phyloP scores from a whole-genome alignment of 148 eudicot species.

The Nepenthes mirabilis region DNA sequence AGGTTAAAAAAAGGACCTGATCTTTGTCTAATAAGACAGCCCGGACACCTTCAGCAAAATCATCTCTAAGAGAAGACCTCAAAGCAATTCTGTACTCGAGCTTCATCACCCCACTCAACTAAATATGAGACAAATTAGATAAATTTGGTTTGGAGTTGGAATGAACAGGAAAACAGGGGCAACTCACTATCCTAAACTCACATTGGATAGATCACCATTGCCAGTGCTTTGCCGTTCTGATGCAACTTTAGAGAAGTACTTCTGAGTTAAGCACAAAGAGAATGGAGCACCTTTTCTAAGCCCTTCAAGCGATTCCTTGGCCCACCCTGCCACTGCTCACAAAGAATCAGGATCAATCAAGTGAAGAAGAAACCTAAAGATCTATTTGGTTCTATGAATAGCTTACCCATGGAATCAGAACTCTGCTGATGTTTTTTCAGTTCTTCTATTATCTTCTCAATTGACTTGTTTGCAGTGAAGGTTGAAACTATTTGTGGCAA shows the following conservation, averaged over 20 bases:
- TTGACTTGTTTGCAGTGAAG: constrained; percentile 49
- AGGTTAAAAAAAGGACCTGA: constrained; percentile 44
- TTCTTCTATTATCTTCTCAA: constrained; percentile 44
- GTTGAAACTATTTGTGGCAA: constrained; percentile 66
- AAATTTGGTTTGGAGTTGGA: too few relatives aligned
- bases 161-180: background rate
- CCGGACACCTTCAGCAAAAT: constrained; percentile 90
- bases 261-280: constrained; percentile 60
- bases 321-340: constrained; percentile 72
- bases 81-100: constrained; percentile 78
- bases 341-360: constrained; percentile 2
- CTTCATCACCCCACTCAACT: constrained; percentile 85
- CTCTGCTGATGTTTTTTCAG: constrained; percentile 53
- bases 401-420: constrained; percentile 45
- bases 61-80: constrained; percentile 65
- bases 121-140: background rate
- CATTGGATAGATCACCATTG: constrained; percentile 45
- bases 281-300: constrained; percentile 78
- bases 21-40: constrained; percentile 91
- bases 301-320: constrained; percentile 76
- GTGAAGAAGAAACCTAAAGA: background rate
- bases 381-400: background rate
- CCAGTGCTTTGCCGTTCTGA: constrained; percentile 34
- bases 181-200: constrained; percentile 14
- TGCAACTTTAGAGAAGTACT: constrained; percentile 67